A percentile compares a stretch with the other conserved stretches of the same genome.
phyloP scores from a whole-genome alignment of 1,284 basidiomycete species.

The Leccinum proximum region DNA sequence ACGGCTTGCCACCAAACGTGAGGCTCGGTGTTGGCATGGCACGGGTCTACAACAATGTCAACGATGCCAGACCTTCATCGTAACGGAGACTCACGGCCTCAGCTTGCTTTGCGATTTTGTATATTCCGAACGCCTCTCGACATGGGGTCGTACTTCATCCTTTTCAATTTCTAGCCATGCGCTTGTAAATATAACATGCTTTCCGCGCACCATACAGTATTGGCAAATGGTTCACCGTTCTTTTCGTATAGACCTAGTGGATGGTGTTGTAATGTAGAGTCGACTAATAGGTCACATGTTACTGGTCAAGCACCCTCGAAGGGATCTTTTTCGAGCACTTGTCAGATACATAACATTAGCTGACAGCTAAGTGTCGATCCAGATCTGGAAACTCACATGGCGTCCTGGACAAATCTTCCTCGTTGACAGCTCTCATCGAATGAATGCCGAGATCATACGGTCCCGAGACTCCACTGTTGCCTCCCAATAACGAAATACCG shows the following conservation, averaged over 20 bases:
- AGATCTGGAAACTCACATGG: constrained; percentile 32
- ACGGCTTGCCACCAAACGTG: too few species aligned
- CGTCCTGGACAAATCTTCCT: constrained; percentile 44
- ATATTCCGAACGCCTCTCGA: constrained; percentile 9
- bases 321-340: constrained; percentile 32
- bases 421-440: constrained; percentile 59
- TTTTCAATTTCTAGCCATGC: constrained; percentile 5
- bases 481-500: constrained; percentile 82
- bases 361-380: constrained; percentile 1
- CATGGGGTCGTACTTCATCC: constrained; percentile 4
- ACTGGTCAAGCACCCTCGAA: constrained; percentile 28
- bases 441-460: constrained; percentile 75
- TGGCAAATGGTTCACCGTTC: constrained; percentile 2
- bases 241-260: constrained; percentile 3
- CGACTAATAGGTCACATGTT: background rate
- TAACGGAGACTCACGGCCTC: too few species aligned
- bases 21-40: too few species aligned
- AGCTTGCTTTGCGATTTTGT: constrained; percentile 18
- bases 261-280: constrained; percentile 1
- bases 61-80: too few species aligned
- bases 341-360: background rate
- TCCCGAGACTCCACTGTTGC: constrained; percentile 67
- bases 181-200: constrained; percentile 28
- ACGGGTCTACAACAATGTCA: too few species aligned
- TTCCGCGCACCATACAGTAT: constrained; percentile 8